Base-by-base conservation (phyloP, 1,139 yeast genomes). In the Yamadazyma epiphylla region DNA sequence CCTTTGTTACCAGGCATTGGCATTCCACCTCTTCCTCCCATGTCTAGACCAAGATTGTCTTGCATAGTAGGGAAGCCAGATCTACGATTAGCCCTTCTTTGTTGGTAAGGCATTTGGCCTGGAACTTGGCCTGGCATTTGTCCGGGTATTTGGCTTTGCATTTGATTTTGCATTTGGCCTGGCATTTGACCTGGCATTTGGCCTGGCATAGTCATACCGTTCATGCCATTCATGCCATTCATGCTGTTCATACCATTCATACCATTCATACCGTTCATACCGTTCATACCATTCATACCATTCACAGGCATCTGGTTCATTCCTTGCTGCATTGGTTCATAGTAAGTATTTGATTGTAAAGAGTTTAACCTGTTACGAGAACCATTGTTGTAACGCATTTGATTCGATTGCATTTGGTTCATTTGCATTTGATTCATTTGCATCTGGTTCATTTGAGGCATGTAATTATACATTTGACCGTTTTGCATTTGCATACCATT, bases 1-100 rank as follows among this genome's bases (percentile, higher is more conserved):
- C 44, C 44, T 5, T 40, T 46, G 3, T 48, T 48, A 7, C 38
- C 42, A 1, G 65, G 60, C 50, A 51, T 51, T 29, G 73, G 74
- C 74, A 67, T 68, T 9, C 74, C 74, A n/a, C 71, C 74, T 42
- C 74, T 56, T 8, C 73, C 74, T 10, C 74, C 74, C 58, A 65
- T 56, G 45, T 68, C 74, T 19, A 66, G 41, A 4, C 67, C 66
- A 20, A 58, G 58, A 16, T 58, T 42, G 31, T 59, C 63, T 27
- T 48, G 52, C 52, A 58, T 31, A 39, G 51, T 13, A 4, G 70
- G 65, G 42, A 55, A 56, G 10, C 51, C 60, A 0, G 70, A 61
- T 16, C 71, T 55, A 30, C 72, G 58, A 37, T 59, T 58, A 5
- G 56, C 51, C 9, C 48, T 53, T 34, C 55, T 48, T 17, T 26